These are phyloP conservation scores for Mycena vitilis DNA, from an alignment of 768 basidiomycete species.

Conservation along the genomic window DNA sequence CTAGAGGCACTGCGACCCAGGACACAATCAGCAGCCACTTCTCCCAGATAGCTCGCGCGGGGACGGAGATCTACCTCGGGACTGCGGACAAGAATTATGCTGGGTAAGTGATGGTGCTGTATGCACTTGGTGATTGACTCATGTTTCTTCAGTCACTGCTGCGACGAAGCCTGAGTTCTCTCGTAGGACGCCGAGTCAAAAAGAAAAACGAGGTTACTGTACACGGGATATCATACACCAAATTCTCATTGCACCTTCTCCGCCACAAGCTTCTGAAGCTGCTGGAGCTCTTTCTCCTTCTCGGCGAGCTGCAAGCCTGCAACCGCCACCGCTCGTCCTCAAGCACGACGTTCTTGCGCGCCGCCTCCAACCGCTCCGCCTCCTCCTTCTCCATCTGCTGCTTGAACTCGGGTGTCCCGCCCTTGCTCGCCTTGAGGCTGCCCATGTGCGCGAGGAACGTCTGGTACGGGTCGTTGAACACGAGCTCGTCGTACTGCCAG, in stretches of 20 bases:
- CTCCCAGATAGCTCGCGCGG: neutral
- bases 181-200: no score
- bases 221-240: neutral
- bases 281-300: slow-evolving; percentile 84
- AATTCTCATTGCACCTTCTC: slow-evolving; percentile 15
- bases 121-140: no score
- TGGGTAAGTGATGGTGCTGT: no score
- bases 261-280: slow-evolving; percentile 69
- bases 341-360: slow-evolving; percentile 72
- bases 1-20: neutral
- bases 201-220: no score
- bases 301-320: slow-evolving; percentile 70
- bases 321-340: slow-evolving; percentile 82
- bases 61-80: neutral
- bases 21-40: neutral
- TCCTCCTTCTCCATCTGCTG: slow-evolving; percentile 90
- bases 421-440: slow-evolving; percentile 75
- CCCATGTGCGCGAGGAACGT: slow-evolving; percentile 80
- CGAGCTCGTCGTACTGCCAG: slow-evolving; percentile 99
- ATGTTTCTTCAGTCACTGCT: no score
- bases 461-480: slow-evolving; percentile 94
- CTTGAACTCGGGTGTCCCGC: slow-evolving; percentile 86
- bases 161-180: no score
- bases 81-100: neutral
- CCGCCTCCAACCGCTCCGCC: slow-evolving; percentile 80